Percentiles rank a stretch among this genome's conserved stretches.
Evolutionary conservation across 306 rosid species (phyloP).

Genomic region (Phaseolus lunatus): DNA sequence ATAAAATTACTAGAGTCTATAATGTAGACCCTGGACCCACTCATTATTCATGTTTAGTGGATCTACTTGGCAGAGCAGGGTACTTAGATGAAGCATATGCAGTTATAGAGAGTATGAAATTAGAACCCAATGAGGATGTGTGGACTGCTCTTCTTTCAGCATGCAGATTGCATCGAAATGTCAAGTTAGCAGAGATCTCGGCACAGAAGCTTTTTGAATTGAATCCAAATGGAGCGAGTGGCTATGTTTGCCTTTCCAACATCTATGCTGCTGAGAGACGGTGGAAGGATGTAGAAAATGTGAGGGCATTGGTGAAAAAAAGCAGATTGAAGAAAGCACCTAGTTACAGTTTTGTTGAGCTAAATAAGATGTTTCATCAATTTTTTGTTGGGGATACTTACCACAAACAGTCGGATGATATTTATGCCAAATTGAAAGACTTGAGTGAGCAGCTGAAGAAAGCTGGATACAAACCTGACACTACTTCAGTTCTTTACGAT

Average conservation of each 20-base stretch:
- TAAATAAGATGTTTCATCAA: conserved; percentile 63
- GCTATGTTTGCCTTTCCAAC: conserved; percentile 73
- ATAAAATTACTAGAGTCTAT: conserved; percentile 52
- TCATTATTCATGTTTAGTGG: conserved; percentile 70
- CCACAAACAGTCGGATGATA: conserved; percentile 56
- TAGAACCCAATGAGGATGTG: conserved; percentile 55
- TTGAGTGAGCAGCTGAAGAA: conserved; percentile 60
- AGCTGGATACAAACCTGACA: conserved; percentile 69
- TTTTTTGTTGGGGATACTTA: conserved; percentile 64
- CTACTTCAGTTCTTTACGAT: conserved; percentile 64
- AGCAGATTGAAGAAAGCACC: conserved; percentile 59
- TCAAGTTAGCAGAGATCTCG: conserved; percentile 64
- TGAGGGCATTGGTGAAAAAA: conserved; percentile 57
- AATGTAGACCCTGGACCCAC: conserved; percentile 55
- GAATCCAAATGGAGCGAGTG: conserved; percentile 61
- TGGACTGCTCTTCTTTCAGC: conserved; percentile 70
- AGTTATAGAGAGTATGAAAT: conserved; percentile 54
- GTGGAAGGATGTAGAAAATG: conserved; percentile 67
- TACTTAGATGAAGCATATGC: conserved; percentile 62
- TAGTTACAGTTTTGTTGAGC: conserved; percentile 65
- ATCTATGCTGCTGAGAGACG: conserved; percentile 65
- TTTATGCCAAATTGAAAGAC: conserved; percentile 56
- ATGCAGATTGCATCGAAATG: conserved; percentile 61
- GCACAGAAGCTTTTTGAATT: conserved; percentile 61
- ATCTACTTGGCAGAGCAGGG: conserved; percentile 71